Conservation (phyloP, 1,284 basidiomycete genomes). For the Cutaneotrichosporon sp. region DNA sequence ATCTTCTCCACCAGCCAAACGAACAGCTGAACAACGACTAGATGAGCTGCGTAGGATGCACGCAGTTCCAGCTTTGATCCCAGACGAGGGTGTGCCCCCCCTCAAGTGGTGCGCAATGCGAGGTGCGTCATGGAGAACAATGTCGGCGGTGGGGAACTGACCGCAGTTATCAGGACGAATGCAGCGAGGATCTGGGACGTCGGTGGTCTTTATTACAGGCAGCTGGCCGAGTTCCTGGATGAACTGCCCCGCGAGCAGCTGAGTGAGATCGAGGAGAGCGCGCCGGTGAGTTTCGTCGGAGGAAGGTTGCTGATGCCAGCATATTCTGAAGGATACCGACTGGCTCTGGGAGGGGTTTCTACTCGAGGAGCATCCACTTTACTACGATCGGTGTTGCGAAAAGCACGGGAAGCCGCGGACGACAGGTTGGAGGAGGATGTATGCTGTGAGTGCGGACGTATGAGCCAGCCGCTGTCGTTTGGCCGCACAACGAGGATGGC, state of each 20-base stretch:
- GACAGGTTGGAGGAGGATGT: slow-evolving; percentile 41
- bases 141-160: too few relatives aligned
- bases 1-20: background rate
- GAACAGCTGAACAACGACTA: slow-evolving; percentile 4
- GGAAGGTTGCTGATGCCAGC: slow-evolving; percentile 17
- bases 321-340: slow-evolving; percentile 41
- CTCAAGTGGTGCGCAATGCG: background rate
- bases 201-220: slow-evolving; percentile 33
- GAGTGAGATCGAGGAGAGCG: slow-evolving; percentile 30
- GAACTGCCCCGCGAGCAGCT: slow-evolving; percentile 35
- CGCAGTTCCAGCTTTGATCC: background rate
- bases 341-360: slow-evolving; percentile 43
- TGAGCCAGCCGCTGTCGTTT: background rate
- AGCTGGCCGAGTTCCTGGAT: slow-evolving; percentile 32
- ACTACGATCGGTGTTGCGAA: slow-evolving; percentile 28
- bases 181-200: slow-evolving; percentile 35
- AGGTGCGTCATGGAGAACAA: background rate
- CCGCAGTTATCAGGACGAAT: slow-evolving; percentile 30
- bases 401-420: slow-evolving; percentile 29
- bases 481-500: background rate
- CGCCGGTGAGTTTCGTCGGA: slow-evolving; percentile 20
- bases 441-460: slow-evolving; percentile 32
- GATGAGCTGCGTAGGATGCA: slow-evolving; percentile 1
- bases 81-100: background rate
- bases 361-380: slow-evolving; percentile 32